A percentile compares a stretch with the other conserved stretches of the same genome.
Conservation (phyloP, 305 asterid species). For the Caryopteris hybrid region DNA sequence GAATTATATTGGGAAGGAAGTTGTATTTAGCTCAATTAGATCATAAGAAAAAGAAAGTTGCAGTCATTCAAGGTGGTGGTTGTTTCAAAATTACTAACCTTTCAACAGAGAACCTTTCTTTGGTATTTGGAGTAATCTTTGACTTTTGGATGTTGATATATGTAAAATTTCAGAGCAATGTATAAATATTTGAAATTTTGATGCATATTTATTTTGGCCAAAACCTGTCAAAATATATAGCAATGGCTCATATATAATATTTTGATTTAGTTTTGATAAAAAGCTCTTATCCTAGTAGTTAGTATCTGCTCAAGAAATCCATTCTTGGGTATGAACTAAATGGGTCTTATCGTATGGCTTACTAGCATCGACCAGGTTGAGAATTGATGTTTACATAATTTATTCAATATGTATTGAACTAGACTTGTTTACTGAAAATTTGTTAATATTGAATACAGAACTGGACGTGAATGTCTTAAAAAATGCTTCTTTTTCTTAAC, state of each 20-base stretch:
- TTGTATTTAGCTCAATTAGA: neutral
- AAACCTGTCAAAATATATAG: neutral
- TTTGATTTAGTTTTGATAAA: neutral
- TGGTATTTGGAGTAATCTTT: neutral
- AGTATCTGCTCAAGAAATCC: slow-evolving; percentile 1
- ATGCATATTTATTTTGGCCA: neutral
- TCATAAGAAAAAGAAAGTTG: neutral
- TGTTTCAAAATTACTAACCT: neutral
- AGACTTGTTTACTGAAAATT: neutral
- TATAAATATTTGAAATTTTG: slow-evolving; percentile 1
- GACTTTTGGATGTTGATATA: neutral
- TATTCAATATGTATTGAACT: neutral
- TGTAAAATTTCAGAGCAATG: neutral
- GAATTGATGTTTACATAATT: neutral
- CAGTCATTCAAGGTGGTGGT: neutral
- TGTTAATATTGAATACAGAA: neutral
- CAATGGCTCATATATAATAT: neutral
- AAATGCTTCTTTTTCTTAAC: neutral
- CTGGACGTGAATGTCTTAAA: neutral
- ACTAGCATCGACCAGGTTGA: slow-evolving; percentile 1
- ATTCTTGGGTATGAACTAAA: neutral
- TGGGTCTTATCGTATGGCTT: neutral
- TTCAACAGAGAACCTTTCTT: neutral
- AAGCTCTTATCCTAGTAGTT: neutral
- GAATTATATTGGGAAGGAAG: neutral